Base-by-base conservation (phyloP, 2,329 filamentous ascomycete genomes). In the Cytospora mali region DNA sequence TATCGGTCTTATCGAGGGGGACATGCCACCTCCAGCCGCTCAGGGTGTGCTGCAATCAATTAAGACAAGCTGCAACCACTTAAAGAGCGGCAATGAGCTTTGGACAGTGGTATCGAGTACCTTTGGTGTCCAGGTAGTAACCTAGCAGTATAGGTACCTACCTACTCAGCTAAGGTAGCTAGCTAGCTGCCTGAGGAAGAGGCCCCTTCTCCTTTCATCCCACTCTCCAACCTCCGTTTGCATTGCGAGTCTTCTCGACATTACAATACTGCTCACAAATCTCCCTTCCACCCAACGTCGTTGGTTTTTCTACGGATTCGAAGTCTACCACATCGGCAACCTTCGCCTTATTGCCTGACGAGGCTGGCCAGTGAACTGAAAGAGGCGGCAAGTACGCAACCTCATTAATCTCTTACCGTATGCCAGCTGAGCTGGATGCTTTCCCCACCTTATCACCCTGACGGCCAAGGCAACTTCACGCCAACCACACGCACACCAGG, bases 371-470 rank as follows among this genome's bases (percentile, higher is more conserved):
- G 35, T 39, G 14, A 28, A 18, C 50, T 28, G 29, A 48, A 23
- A 54, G 21, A 23, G 28, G 51, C 58, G 35, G 39, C 57, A 31
- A 31, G 57, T 58, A 49, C 39, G 58, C 51, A 23, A 42, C 29
- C 58, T 35, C 25, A 51, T 60, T 54, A n/a, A n/a, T 48, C 42
- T 54, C 58, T 42, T n/a, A 60, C n/a, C 10, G 42, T 21, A n/a
- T n/a, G n/a, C 42, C 58, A 54, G 58, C 58, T 60, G 58, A 54
- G 58, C 58, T 60, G 58, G 50, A 60, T 60, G 58, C 58, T 60
- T 60, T 60, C 58, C 58, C 58, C 58, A 60, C 58, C 58, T 60
- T 42, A 50, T 52, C 58, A 46, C 42, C 42, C 42, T 46, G 42
- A 46, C 42, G 42, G 16, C 42, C 42, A 46, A 46, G 42, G 42